These are phyloP conservation scores for Lyophyllum decastes DNA, from an alignment of 768 basidiomycete genomes.

Conservation along the genomic window DNA sequence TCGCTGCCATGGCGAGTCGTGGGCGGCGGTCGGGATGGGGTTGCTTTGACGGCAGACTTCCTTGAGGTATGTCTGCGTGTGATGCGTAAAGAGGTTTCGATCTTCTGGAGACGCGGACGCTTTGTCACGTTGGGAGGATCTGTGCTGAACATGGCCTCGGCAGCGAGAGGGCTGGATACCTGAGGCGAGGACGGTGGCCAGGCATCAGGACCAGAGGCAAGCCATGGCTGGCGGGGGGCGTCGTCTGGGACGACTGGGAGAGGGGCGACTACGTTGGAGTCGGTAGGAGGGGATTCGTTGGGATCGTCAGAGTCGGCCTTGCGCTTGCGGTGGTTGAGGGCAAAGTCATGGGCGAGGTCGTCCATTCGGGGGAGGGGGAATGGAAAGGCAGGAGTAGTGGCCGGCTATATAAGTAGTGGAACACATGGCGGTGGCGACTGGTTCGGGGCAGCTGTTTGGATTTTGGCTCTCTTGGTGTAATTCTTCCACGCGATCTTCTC, in stretches of 20 bases:
- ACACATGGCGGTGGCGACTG: conserved; percentile 40
- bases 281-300: conserved; percentile 25
- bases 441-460: conserved; percentile 11
- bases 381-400: conserved; percentile 19
- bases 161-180: conserved; percentile 31
- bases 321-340: conserved; percentile 63
- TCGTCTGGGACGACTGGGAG: conserved; percentile 14
- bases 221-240: conserved; percentile 44
- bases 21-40: conserved; percentile 22
- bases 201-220: conserved; percentile 27
- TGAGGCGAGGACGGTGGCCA: conserved; percentile 30
- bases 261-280: conserved; percentile 34
- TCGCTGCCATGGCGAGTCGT: conserved; percentile 38
- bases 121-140: conserved; percentile 28
- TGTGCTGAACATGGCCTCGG: conserved; percentile 23
- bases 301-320: conserved; percentile 60
- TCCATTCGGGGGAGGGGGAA: conserved; percentile 46
- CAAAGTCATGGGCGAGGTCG: conserved; percentile 57
- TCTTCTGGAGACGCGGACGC: conserved; percentile 43
- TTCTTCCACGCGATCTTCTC: conserved; percentile 31
- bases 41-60: conserved; percentile 18
- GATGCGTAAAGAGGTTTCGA: conserved; percentile 25
- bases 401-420: conserved; percentile 35
- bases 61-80: conserved; percentile 15
- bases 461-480: conserved; percentile 11